phyloP scores from a whole-genome alignment of 106 monocot species.

The Dioscorea zingiberensis region DNA sequence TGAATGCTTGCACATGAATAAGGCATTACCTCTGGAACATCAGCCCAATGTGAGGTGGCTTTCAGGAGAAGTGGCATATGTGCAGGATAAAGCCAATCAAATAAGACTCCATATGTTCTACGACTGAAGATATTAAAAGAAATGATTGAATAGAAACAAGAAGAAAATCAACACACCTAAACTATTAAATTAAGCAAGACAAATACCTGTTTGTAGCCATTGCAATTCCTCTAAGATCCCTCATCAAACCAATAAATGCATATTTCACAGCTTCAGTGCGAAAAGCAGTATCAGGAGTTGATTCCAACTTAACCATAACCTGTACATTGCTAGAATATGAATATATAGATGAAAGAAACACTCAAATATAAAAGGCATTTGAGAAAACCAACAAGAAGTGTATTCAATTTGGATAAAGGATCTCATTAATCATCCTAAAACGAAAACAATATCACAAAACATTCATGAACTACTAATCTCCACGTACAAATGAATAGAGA shows the following conservation, averaged over 20 bases:
- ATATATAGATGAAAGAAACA: neutral
- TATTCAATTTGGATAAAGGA: too few species aligned
- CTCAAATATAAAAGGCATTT: neutral
- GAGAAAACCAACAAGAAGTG: too few species aligned
- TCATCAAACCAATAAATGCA: slow-evolving; percentile 95
- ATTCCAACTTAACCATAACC: slow-evolving; percentile 69
- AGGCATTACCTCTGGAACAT: slow-evolving; percentile 73
- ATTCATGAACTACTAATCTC: too few species aligned
- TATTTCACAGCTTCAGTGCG: slow-evolving; percentile 83
- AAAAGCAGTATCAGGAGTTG: slow-evolving; percentile 81
- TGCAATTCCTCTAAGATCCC: slow-evolving; percentile 86
- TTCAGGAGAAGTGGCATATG: slow-evolving; percentile 88
- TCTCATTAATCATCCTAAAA: too few species aligned
- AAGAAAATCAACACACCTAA: too few species aligned
- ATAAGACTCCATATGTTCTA: slow-evolving; percentile 83
- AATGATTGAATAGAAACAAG: neutral
- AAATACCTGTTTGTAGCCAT: slow-evolving; percentile 89
- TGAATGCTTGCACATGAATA: neutral
- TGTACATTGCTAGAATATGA: slow-evolving; percentile 8
- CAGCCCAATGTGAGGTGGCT: slow-evolving; percentile 84
- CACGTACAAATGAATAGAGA: too few species aligned
- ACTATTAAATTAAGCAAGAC: neutral
- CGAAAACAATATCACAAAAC: too few species aligned
- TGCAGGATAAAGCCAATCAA: slow-evolving; percentile 95
- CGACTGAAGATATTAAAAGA: slow-evolving; percentile 49